Conservation (phyloP, 192 early-diverging fungal genomes). For the Backusella morwellensis region DNA sequence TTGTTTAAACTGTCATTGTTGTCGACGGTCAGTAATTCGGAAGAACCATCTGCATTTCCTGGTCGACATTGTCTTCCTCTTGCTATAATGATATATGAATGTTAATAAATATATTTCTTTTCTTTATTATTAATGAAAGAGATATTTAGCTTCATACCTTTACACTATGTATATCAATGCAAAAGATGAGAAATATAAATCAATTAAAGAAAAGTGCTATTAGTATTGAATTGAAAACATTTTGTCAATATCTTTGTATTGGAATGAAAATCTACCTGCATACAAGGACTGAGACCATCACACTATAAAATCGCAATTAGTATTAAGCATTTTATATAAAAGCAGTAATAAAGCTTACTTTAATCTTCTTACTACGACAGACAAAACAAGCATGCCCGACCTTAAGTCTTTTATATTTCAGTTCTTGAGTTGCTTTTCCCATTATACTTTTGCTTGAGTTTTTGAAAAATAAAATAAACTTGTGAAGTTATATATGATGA, state of each 20-base stretch:
- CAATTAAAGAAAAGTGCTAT: background rate
- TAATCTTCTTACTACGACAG: background rate
- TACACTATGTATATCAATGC: background rate
- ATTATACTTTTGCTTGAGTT: background rate
- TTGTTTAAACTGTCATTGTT: background rate
- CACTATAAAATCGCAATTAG: background rate
- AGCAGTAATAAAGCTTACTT: background rate
- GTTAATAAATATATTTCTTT: background rate
- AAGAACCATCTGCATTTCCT: background rate
- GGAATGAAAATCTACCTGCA: background rate
- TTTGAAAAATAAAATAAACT: background rate
- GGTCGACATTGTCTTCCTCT: background rate
- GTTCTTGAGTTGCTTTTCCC: background rate
- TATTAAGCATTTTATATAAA: background rate
- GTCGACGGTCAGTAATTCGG: background rate
- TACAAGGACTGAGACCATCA: constrained; percentile 5
- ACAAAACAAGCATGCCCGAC: constrained; percentile 4
- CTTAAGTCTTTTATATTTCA: background rate
- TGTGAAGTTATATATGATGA: background rate
- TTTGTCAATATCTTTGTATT: background rate
- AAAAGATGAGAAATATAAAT: background rate
- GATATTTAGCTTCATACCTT: background rate
- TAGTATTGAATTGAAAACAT: background rate
- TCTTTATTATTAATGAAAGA: background rate
- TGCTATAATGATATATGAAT: background rate